Evolutionary conservation across 768 basidiomycete genomes (phyloP), one percentile per base, ranked within the genome.

Genomic region (Trametes sanguinea): DNA sequence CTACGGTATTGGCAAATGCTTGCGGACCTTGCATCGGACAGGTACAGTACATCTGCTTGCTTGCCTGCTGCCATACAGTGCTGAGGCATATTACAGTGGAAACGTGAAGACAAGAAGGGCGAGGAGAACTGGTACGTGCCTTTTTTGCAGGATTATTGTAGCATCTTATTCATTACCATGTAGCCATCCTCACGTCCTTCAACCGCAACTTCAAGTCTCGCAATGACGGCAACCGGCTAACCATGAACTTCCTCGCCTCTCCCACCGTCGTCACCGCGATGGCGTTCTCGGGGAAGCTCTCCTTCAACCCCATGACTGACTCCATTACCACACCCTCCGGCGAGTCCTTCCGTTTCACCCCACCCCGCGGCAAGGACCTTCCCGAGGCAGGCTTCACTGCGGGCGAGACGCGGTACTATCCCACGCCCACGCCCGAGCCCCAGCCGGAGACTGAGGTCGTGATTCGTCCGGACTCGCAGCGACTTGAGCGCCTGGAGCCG

Each of bases 21-120:
- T 99, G 97, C 67, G 97, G 97, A 54, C 97, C 97, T 29, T 99
- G 97, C 73, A 99, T 98, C 68, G 97, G 97, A 48, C 96, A 98
- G 77, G 90, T 88, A 67, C 37, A 78, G 33, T 22, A 7, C 39
- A 22, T 30, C n/a, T 44, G 8, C 17, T 30, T 29, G 10, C 10
- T 29, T 22, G 22, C 22, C 13, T 32, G n/a, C 14, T 6, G 13
- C 7, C 5, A 39, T 16, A 39, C 33, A 40, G 14, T 35, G 16
- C 3, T 45, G 33, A 48, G 2, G 22, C 6, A 10, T 30, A 2
- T 35, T 62, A 10, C 56, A 94, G 86, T 99, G 97, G 97, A 94
- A 98, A 72, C 86, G 97, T 30, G 86, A 88, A 47, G 94, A 94
- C 65, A 87, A 88, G 70, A 84, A 90, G 70, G 88, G 83, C 47